These are phyloP conservation scores for Claviceps maximensis DNA, from an alignment of 2,329 filamentous ascomycete genomes.

Conservation along the genomic window DNA sequence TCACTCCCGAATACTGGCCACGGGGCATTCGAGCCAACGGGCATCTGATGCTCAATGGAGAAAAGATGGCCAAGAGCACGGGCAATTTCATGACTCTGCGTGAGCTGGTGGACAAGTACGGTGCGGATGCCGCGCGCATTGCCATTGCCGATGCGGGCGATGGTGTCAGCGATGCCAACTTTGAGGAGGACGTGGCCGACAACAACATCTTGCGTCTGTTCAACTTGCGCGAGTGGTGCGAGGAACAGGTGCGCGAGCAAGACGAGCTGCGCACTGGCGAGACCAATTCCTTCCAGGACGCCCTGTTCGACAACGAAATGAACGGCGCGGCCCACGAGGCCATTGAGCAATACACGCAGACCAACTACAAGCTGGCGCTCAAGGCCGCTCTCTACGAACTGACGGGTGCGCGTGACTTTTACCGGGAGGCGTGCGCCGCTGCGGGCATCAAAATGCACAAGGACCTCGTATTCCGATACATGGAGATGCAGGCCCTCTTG, in stretches of 20 bases:
- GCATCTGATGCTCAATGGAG: constrained; percentile 85
- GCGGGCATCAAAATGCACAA: constrained; percentile 78
- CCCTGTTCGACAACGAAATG: constrained; percentile 87
- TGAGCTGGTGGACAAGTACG: constrained; percentile 81
- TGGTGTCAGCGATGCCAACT: constrained; percentile 89
- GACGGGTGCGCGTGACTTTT: constrained; percentile 75
- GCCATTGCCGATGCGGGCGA: constrained; percentile 91
- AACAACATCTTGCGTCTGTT: constrained; percentile 78
- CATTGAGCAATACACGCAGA: constrained; percentile 62
- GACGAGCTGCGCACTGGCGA: constrained; percentile 58
- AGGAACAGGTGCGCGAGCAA: constrained; percentile 65
- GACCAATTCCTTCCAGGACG: constrained; percentile 68
- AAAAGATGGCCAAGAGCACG: constrained; percentile 97
- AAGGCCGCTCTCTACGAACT: constrained; percentile 85
- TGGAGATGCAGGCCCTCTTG: constrained; percentile 75
- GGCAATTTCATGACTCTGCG: constrained; percentile 92
- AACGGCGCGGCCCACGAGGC: constrained; percentile 71
- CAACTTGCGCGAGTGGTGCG: constrained; percentile 77
- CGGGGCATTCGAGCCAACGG: constrained; percentile 77
- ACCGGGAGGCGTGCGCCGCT: constrained; percentile 68
- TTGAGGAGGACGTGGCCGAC: constrained; percentile 90
- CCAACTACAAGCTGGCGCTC: constrained; percentile 67
- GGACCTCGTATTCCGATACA: constrained; percentile 64
- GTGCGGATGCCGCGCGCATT: constrained; percentile 82
- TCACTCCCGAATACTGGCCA: constrained; percentile 81